Base-by-base conservation (phyloP, 2,329 filamentous ascomycete genomes). In the Coniochaeta sp. region DNA sequence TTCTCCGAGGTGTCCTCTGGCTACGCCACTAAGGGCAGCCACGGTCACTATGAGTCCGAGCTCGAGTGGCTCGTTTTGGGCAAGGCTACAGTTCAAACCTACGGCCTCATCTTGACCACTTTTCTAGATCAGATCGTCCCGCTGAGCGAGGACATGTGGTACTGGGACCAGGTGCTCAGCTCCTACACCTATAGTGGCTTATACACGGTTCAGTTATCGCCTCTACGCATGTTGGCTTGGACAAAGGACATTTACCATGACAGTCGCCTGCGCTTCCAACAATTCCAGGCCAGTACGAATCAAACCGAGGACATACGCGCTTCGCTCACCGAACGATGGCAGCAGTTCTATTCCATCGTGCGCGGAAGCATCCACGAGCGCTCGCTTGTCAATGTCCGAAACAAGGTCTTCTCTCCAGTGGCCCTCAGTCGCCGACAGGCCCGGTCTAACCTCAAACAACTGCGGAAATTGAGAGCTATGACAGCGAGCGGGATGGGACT, bases 31-130 rank as follows among this genome's bases (percentile, higher is more conserved):
- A 38, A 36, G 22, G 31, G 17, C 14, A 34, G 54, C n/a, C 54
- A 57, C 24, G 54, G 54, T 61, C 76, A 78, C 19, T 89, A 90
- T 68, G 88, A 92, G 70, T 81, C 83, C 58, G 90, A 97, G 68
- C 81, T 97, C 57, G 89, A 96, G 73, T 98, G 95, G 95, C 77
- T 97, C 26, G 79, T 97, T 17, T 83, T 96, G 33, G 91, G 89
- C 74, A 99, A 98, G 73, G 93, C 93, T 5, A 90, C 93, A 0
- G 86, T 93, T n/a, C 93, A 97, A 70, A 87, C 89, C 1, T 96
- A 96, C 69, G 93, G 93, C 4, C 77, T 90, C 57, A 82, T 96
- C 44, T 78, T 97, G 66, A 87, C 87, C 66, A 86, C 84, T 0
- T 81, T 98, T 3, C 76, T 97, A 12, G 89, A 93, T 60, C 89